Conservation (phyloP, 2,329 filamentous ascomycete genomes). For the Torrubiella hemipterigena region DNA sequence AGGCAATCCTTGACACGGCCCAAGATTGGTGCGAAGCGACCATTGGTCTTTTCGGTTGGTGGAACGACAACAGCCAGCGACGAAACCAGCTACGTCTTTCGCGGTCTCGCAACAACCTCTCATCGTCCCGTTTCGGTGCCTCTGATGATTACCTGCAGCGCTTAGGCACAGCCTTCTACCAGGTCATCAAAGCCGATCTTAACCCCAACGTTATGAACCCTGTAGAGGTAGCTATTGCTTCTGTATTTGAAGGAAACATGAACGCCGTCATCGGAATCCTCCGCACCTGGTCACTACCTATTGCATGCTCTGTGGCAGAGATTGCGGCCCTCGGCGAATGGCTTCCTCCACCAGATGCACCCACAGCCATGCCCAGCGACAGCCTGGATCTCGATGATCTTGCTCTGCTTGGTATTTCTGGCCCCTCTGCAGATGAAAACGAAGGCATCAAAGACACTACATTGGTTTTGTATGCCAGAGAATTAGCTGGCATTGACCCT, state of each 20-base stretch:
- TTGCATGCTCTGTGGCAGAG: constrained; percentile 70
- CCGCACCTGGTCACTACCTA: constrained; percentile 66
- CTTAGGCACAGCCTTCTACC: constrained; percentile 58
- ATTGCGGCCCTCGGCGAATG: constrained; percentile 74
- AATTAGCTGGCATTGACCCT: constrained; percentile 44
- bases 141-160: constrained; percentile 62
- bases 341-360: constrained; percentile 41
- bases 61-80: constrained; percentile 62
- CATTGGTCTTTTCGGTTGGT: constrained; percentile 77
- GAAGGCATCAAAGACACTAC: constrained; percentile 69
- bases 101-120: constrained; percentile 27
- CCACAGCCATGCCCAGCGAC: constrained; percentile 41
- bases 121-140: constrained; percentile 31
- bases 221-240: constrained; percentile 72
- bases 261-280: constrained; percentile 66
- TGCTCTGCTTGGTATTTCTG: constrained; percentile 62
- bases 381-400: constrained; percentile 75
- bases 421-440: constrained; percentile 43
- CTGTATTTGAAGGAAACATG: constrained; percentile 70
- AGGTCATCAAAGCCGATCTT: constrained; percentile 58
- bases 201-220: constrained; percentile 63
- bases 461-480: constrained; percentile 62
- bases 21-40: constrained; percentile 91
- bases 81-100: constrained; percentile 27
- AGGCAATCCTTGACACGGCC: constrained; percentile 63